Base-by-base conservation (phyloP, 1,139 yeast genomes). In the Scheffersomyces titani region DNA sequence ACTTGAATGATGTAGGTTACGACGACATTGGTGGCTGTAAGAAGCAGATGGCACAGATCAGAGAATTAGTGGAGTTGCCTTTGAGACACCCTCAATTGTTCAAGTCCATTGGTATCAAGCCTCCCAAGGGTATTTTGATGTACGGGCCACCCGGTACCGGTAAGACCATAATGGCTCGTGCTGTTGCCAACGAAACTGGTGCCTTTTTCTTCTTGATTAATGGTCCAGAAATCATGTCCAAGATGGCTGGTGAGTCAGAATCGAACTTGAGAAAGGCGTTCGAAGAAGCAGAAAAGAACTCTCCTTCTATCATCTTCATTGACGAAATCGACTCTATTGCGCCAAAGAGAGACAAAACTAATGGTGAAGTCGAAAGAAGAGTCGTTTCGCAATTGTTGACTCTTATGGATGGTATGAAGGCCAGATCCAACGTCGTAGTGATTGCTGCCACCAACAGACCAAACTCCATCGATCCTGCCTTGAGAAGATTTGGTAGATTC, bases 151-250 rank as follows among this genome's bases (percentile, higher is more conserved):
- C 98, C 47, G 98, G 98, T 84, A 92, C 98, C 20, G 98, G 98
- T 88, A 92, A 92, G 76, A 92, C 98, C n/a, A 83, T 94, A 65
- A 93, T 94, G 97, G 99, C 99, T 3, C 88, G 99, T 73, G 99
- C 99, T 11, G 99, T 94, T 55, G 99, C 99, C 53, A 94, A 94
- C 69, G 99, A 94, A 77, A 94, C 99, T 36, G 99, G 99, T 70
- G 99, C 99, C 1, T 94, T 94, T 75, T 94, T 94, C 86, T 94
- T 94, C 75, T 84, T 94, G 70, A 94, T 94, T 73, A 94, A 94
- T 73, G 99, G 99, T 75, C 99, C 99, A n/a, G 99, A 94, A 78
- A 96, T 94, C 71, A 94, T 94, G 99, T 92, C 98, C 57, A 94
- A 94, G 80, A 94, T 94, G 99, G 99, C 99, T 52, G 99, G 99